phyloP scores from a whole-genome alignment of 176 grass and related monocot genomes.

The Musa itinerans region DNA sequence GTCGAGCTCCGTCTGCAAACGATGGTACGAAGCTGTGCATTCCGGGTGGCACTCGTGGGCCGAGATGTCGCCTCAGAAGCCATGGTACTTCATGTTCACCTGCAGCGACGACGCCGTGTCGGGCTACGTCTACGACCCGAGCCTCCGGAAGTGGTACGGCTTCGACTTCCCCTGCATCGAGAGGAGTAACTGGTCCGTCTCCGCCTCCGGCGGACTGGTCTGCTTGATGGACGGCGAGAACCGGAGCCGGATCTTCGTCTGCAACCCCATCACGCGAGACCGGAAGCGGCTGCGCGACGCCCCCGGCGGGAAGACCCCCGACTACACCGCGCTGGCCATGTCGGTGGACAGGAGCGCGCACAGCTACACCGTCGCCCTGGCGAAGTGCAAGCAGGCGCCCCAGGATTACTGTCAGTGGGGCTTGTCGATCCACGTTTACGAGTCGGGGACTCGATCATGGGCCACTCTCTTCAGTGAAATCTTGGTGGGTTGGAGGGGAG shows the following conservation, averaged over 20 bases:
- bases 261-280: conserved; percentile 64
- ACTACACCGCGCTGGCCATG: conserved; percentile 68
- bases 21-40: background rate
- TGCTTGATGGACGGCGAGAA: conserved; percentile 83
- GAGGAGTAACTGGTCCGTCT: conserved; percentile 4
- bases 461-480: conserved; percentile 38
- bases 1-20: conserved; percentile 2
- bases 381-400: conserved; percentile 59
- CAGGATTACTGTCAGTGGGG: conserved; percentile 66
- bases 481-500: conserved; percentile 77
- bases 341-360: conserved; percentile 47
- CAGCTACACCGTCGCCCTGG: conserved; percentile 49
- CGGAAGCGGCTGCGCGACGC: conserved; percentile 59
- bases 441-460: conserved; percentile 47
- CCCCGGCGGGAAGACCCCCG: conserved; percentile 42
- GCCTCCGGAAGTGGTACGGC: conserved; percentile 11
- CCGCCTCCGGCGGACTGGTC: conserved; percentile 37
- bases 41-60: background rate
- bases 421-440: conserved; percentile 56
- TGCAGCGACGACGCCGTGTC: conserved; percentile 3
- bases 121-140: background rate
- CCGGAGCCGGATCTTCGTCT: conserved; percentile 54
- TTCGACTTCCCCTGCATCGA: conserved; percentile 6
- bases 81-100: conserved; percentile 14
- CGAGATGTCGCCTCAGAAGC: background rate